Percentiles rank a stretch among this genome's conserved stretches.
Conservation (phyloP, 164 flowering plant genomes). For the Pachysandra terminalis region DNA sequence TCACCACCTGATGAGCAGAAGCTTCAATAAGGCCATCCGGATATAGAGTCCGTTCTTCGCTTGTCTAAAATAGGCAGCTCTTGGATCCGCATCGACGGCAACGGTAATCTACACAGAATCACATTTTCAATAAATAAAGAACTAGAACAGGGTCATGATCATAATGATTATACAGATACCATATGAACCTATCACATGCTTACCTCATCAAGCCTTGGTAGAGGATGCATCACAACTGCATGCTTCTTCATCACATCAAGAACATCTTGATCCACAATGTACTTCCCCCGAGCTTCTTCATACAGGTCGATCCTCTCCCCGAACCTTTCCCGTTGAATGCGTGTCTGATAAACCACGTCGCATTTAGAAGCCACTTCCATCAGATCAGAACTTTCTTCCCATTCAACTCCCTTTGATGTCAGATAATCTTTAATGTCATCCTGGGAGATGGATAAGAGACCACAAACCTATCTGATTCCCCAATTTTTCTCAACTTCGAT, state of each 20-base stretch:
- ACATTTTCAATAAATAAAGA: background rate
- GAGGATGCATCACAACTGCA: conserved; percentile 96
- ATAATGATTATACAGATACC: background rate
- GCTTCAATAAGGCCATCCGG: conserved; percentile 94
- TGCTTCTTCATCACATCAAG: conserved; percentile 78
- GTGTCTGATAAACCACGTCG: conserved; percentile 98
- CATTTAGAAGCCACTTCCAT: conserved; percentile 91
- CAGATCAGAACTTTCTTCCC: conserved; percentile 91
- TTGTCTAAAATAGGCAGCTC: conserved; percentile 98
- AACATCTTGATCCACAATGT: conserved; percentile 62
- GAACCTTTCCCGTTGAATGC: conserved; percentile 88
- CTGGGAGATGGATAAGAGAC: conserved; percentile 27
- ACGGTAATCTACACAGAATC: conserved; percentile 64
- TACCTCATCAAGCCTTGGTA: conserved; percentile 98
- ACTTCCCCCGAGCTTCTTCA: conserved; percentile 94
- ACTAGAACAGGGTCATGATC: background rate
- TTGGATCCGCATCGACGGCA: conserved; percentile 87
- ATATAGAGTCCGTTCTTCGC: conserved; percentile 97
- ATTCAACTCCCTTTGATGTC: conserved; percentile 64
- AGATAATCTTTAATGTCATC: conserved; percentile 93
- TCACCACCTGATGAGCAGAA: conserved; percentile 93
- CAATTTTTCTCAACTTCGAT: too few species aligned
- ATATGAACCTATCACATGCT: background rate
- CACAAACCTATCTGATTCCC: background rate
- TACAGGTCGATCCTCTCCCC: conserved; percentile 82